phyloP scores from a whole-genome alignment of 2,329 filamentous ascomycete genomes.

The Fusarium armeniacum region DNA sequence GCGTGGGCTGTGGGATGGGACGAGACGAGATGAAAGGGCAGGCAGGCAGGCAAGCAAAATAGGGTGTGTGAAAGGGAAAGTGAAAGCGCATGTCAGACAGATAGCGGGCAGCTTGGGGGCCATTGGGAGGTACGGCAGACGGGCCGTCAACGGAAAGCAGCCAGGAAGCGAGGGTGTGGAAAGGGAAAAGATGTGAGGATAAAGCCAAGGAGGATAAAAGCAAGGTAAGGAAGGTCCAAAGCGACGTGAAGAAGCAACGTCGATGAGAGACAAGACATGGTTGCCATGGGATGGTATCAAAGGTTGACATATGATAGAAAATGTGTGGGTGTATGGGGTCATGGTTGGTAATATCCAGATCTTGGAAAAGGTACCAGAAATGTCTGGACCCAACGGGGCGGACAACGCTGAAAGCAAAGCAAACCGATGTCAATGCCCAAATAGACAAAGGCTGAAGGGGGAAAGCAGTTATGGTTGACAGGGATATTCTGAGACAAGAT shows the following conservation, averaged over 20 bases:
- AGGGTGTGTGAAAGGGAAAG: constrained; percentile 26
- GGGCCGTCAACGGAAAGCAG: constrained; percentile 45
- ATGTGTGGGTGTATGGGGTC: constrained; percentile 10
- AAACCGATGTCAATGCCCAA: constrained; percentile 14
- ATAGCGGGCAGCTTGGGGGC: constrained; percentile 42
- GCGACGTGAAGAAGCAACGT: constrained; percentile 48
- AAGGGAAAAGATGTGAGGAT: constrained; percentile 36
- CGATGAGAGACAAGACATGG: constrained; percentile 47
- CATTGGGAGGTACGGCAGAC: constrained; percentile 48
- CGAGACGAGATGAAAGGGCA: constrained; percentile 24
- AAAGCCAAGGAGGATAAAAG: constrained; percentile 37
- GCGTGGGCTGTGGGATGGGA: constrained; percentile 35
- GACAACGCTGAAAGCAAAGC: constrained; percentile 21
- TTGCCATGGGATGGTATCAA: constrained; percentile 32
- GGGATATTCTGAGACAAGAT: constrained; percentile 37
- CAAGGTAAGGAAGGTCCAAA: constrained; percentile 41
- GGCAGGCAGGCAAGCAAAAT: constrained; percentile 18
- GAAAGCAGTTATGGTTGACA: constrained; percentile 30
- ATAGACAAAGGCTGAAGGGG: constrained; percentile 37
- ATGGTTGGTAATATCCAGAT: constrained; percentile 29
- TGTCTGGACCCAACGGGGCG: constrained; percentile 37
- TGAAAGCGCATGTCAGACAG: constrained; percentile 39
- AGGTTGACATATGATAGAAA: constrained; percentile 41
- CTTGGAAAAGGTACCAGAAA: constrained; percentile 39
- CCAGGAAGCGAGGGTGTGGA: constrained; percentile 43